Evolutionary conservation across 2,329 filamentous ascomycete genomes (phyloP).

Genomic region (Aspergillus cejpii): DNA sequence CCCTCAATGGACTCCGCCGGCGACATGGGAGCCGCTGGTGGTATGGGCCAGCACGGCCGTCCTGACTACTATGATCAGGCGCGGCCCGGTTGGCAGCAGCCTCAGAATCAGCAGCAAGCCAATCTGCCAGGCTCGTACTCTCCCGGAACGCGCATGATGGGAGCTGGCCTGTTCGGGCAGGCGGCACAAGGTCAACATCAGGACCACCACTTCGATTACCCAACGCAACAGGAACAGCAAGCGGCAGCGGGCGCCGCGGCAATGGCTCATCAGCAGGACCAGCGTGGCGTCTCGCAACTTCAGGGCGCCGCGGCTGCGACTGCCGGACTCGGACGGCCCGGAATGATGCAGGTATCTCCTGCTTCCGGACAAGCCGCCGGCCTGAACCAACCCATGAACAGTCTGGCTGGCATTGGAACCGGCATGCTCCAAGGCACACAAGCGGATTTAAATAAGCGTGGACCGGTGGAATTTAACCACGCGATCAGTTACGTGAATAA

Average conservation of each 20-base stretch:
- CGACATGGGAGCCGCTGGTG: conserved; percentile 29
- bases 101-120: conserved; percentile 17
- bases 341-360: conserved; percentile 45
- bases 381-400: conserved; percentile 50
- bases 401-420: conserved; percentile 55
- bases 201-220: conserved; percentile 40
- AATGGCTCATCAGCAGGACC: conserved; percentile 56
- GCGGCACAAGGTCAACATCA: conserved; percentile 35
- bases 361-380: conserved; percentile 40
- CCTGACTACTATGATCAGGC: conserved; percentile 39
- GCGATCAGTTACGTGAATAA: conserved; percentile 99
- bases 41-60: conserved; percentile 28
- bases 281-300: conserved; percentile 59
- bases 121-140: conserved; percentile 35
- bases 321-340: conserved; percentile 40
- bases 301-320: conserved; percentile 60
- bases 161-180: conserved; percentile 32
- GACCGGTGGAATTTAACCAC: conserved; percentile 97
- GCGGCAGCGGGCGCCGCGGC: conserved; percentile 41
- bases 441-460: conserved; percentile 67
- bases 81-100: conserved; percentile 37
- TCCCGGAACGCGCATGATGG: conserved; percentile 36
- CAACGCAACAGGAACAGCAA: conserved; percentile 41
- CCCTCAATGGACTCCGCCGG: conserved; percentile 31
- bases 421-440: conserved; percentile 52